Evolutionary conservation across 306 rosid genomes (phyloP), one percentile per base, ranked within the genome.

Genomic region (Medicago ruthenica): DNA sequence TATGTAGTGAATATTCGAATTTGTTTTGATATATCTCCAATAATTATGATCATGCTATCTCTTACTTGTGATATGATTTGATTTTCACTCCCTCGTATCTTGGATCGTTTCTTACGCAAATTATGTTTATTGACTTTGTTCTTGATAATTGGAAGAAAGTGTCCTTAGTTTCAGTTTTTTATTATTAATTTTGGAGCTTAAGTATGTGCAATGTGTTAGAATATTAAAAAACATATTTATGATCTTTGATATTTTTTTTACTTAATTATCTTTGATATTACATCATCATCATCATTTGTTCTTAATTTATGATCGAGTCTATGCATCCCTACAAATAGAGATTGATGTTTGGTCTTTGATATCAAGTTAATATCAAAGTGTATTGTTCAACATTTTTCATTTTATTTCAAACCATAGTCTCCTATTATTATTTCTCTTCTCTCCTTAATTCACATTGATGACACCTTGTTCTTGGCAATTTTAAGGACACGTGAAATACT

Each of bases 381-480:
- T 24, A 24, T 24, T 24, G 3, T 24, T 24, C 27, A 24, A 24
- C 3, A 24, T 3, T 24, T 24, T 24, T 24, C 27, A 24, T 24
- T 24, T 24, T 24, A n/a, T 3, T 24, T 31, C 36, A 0, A 31
- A 31, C 36, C 1, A 31, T 31, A 5, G 5, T 45, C n/a, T 44
- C 6, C 51, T 45, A 12, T 45, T 45, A 12, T 3, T 45, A 1
- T 45, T 13, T 45, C 51, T 0, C 12, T 5, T 12, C 6, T 45
- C 15, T 45, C n/a, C 6, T 45, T 45, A 10, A 44, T 44, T 42
- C 48, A 45, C 4, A 45, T 45, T 45, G 51, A 12, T 45, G 14
- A 45, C 16, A 45, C 51, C 12, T 67, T 44, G 36, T 47, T 47
- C 6, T 59, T 59, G 9, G 14, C 71, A 45, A 68, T 68, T 67